Conservation (phyloP, 2,329 filamentous ascomycete genomes). For the Xenosphaeropsis pyriputrescens region DNA sequence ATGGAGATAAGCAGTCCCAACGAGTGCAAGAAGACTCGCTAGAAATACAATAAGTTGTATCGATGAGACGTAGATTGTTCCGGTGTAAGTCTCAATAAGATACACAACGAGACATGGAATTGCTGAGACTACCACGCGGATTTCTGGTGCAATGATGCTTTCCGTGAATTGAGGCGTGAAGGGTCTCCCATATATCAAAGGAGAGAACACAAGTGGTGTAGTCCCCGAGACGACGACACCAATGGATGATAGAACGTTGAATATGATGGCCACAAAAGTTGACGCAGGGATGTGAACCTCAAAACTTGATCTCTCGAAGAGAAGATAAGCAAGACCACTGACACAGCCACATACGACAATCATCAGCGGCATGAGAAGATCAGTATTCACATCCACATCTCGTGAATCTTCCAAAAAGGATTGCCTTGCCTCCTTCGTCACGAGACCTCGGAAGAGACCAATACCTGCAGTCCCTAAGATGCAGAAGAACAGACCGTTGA, state of each 20-base stretch:
- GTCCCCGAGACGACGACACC: constrained; percentile 7
- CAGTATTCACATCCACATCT: not conserved
- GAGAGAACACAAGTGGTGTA: constrained; percentile 8
- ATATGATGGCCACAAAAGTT: constrained; percentile 5
- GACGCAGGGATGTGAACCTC: constrained; percentile 3
- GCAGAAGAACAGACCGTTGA: constrained; percentile 11
- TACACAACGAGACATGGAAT: constrained; percentile 4
- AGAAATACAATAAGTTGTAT: constrained; percentile 5
- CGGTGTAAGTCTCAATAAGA: constrained; percentile 3
- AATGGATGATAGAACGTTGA: constrained; percentile 6
- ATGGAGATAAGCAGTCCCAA: not conserved
- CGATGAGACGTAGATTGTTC: constrained; percentile 7
- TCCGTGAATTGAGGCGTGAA: not conserved
- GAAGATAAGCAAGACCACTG: constrained; percentile 6
- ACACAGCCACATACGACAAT: not conserved
- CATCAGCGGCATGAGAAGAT: constrained; percentile 8
- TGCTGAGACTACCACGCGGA: no score
- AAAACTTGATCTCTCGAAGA: not conserved
- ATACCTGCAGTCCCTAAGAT: constrained; percentile 6
- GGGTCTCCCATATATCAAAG: constrained; percentile 6
- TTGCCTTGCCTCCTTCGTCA: constrained; percentile 4
- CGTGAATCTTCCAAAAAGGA: not conserved
- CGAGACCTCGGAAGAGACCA: constrained; percentile 8
- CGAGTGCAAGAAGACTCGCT: not conserved
- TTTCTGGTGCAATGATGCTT: no score